A percentile compares a stretch with the other conserved stretches of the same genome.
phyloP scores from a whole-genome alignment of 2,329 filamentous ascomycete species.

The Phyllachora maydis region DNA sequence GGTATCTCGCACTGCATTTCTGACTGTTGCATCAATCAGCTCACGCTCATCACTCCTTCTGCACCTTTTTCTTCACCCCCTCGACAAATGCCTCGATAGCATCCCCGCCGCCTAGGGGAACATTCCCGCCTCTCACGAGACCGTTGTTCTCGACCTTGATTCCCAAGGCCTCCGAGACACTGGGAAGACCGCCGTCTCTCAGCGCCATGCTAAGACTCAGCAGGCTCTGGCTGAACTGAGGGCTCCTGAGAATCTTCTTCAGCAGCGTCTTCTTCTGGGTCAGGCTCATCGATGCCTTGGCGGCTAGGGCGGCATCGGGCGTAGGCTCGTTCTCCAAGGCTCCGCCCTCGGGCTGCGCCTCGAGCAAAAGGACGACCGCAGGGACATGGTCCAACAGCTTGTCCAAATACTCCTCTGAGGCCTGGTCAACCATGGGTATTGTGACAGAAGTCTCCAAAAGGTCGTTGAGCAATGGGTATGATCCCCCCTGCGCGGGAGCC shows the following conservation, averaged over 20 bases:
- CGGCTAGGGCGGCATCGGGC: conserved; percentile 46
- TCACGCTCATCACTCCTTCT: conserved; percentile 23
- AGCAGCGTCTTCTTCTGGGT: conserved; percentile 66
- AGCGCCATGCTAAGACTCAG: conserved; percentile 72
- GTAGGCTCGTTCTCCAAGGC: conserved; percentile 42
- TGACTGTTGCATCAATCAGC: no score
- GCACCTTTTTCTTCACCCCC: conserved; percentile 63
- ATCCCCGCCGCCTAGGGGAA: conserved; percentile 73
- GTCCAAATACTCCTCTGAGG: conserved; percentile 48
- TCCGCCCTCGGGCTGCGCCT: conserved; percentile 31
- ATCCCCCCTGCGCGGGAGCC: conserved; percentile 28
- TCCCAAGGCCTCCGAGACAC: conserved; percentile 67
- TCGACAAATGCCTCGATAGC: conserved; percentile 84
- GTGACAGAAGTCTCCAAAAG: conserved; percentile 63
- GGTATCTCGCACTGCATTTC: no score
- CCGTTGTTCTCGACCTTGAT: conserved; percentile 73
- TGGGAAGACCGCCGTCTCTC: conserved; percentile 76
- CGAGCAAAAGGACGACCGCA: conserved; percentile 54
- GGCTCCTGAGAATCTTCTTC: conserved; percentile 65
- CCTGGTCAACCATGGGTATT: conserved; percentile 49
- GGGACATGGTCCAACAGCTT: conserved; percentile 61
- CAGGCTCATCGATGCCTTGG: conserved; percentile 50
- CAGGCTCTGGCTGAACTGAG: conserved; percentile 78
- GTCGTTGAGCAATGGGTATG: conserved; percentile 71
- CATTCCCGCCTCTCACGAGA: conserved; percentile 52